Base-by-base conservation (phyloP, 2,329 filamentous ascomycete genomes). In the Microcera coccophila region DNA sequence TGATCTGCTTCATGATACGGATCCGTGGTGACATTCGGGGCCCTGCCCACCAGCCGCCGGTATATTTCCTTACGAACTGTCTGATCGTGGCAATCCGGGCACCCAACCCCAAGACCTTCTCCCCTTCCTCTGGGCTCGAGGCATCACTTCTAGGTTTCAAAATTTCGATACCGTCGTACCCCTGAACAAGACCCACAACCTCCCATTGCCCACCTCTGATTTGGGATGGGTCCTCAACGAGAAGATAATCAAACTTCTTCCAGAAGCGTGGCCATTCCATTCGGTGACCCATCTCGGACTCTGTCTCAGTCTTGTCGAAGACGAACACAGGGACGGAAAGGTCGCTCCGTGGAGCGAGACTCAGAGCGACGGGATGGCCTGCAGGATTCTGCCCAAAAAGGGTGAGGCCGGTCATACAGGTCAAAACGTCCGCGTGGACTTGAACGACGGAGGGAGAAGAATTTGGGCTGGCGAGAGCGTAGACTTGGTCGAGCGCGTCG, bases 341-440 rank as follows among this genome's bases (percentile, higher is more conserved):
- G 33, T 47, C 51, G 31, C 48, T 39, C 44, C 44, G 36, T 24
- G 48, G 41, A n/a, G 36, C 45, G 34, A 45, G 42, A 43, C 39
- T 41, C 32, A 62, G 58, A n/a, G 64, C 62, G 38, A 71, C 52
- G 10, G 67, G 62, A 9, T 64, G 51, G 36, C 65, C 64, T 39
- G 51, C 48, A 15, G 63, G 64, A 40, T 76, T 71, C 50, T 79
- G 74, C 15, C 76, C 74, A 53, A 86, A 86, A 39, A 82, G 77
- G 3, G 82, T 84, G 9, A 85, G 75, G 39, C 82, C 82, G 21
- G 82, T 85, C 82, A 85, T 85, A 68, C 82, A 85, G 37, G 78
- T 76, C 10, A 82, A 67, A 11, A 84, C 79, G 54, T 85, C 82
- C 36, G 81, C 78, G 56, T 86, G 82, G 32, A 82, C 71, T 29